Conservation (phyloP, 2,329 filamentous ascomycete species). For the Clonostachys solani region DNA sequence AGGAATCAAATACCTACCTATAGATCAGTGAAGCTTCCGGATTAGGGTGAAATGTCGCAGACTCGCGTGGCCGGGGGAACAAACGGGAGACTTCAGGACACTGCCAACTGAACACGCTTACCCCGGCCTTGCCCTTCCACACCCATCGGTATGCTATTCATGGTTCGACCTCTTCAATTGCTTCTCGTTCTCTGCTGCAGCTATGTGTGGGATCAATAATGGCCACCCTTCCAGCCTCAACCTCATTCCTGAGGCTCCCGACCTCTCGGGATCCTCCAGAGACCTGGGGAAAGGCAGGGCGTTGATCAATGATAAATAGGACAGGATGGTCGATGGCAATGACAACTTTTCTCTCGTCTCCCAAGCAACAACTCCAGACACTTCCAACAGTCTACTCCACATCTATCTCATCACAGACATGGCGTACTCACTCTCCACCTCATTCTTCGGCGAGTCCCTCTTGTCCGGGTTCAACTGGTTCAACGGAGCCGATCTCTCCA, state of each 20-base stretch:
- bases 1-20: not conserved
- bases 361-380: not conserved
- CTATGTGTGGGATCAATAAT: too few relatives aligned
- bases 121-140: too few relatives aligned
- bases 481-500: slow-evolving; percentile 52
- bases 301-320: too few relatives aligned
- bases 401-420: slow-evolving; percentile 10
- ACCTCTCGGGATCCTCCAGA: too few relatives aligned
- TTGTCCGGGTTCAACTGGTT: slow-evolving; percentile 46
- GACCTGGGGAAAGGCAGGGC: too few relatives aligned
- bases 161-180: too few relatives aligned
- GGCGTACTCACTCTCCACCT: slow-evolving; percentile 36
- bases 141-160: too few relatives aligned
- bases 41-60: not conserved
- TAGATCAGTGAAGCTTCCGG: not conserved
- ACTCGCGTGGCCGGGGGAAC: not conserved
- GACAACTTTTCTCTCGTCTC: not conserved
- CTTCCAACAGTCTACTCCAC: not conserved
- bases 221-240: too few relatives aligned
- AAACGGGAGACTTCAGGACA: too few relatives aligned
- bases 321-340: not conserved
- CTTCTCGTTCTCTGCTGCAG: not conserved
- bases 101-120: too few relatives aligned
- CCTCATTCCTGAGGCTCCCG: too few relatives aligned
- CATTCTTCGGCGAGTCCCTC: slow-evolving; percentile 36